phyloP scores from a whole-genome alignment of 1,284 basidiomycete genomes.

The Garcileccinum viscosum region DNA sequence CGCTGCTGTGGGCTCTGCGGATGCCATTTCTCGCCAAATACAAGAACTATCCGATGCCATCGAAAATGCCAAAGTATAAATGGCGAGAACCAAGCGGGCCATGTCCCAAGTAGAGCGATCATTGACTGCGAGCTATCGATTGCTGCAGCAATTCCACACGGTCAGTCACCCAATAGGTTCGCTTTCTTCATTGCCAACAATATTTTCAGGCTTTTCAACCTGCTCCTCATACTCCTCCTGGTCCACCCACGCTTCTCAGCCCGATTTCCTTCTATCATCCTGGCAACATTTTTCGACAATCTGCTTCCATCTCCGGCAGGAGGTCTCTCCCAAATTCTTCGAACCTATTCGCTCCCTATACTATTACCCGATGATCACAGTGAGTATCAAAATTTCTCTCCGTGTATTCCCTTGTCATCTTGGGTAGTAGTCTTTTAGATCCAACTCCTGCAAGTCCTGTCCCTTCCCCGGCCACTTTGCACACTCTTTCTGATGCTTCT shows the following conservation, averaged over 20 bases:
- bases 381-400: too few relatives aligned
- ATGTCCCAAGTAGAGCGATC: not conserved
- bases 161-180: not conserved
- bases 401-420: too few relatives aligned
- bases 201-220: not conserved
- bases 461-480: too few relatives aligned
- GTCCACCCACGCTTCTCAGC: not conserved
- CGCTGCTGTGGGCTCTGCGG: not conserved
- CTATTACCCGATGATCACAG: too few relatives aligned
- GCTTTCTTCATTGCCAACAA: not conserved
- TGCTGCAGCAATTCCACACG: not conserved
- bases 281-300: not conserved
- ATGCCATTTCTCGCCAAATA: not conserved
- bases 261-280: not conserved
- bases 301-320: not conserved
- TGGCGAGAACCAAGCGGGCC: not conserved
- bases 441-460: too few relatives aligned
- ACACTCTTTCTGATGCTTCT: too few relatives aligned
- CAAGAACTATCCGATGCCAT: not conserved
- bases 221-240: not conserved
- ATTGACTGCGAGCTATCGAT: not conserved
- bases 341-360: too few relatives aligned
- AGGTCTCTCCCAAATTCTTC: not conserved
- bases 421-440: too few relatives aligned
- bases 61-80: not conserved